Conservation (phyloP, 2,329 filamentous ascomycete species). For the Neonectria ditissima region DNA sequence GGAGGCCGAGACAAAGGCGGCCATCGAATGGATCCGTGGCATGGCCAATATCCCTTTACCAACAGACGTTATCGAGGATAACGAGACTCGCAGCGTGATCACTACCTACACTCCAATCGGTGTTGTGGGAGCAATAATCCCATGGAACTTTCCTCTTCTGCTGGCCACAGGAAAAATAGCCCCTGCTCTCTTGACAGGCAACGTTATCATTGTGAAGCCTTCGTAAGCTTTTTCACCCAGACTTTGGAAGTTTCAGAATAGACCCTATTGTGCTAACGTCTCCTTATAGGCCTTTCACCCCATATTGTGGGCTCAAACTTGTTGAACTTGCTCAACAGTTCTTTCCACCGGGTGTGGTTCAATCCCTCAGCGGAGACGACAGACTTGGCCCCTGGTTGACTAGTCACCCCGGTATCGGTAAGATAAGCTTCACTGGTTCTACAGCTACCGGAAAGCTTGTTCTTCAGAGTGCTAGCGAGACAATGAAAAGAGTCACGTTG, state of each 20-base stretch:
- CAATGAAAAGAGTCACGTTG: constrained; percentile 71
- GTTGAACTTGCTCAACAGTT: constrained; percentile 67
- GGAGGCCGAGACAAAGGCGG: background rate
- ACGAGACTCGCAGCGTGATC: constrained; percentile 43
- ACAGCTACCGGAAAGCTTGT: constrained; percentile 71
- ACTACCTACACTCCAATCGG: constrained; percentile 55
- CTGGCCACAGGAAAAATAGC: constrained; percentile 65
- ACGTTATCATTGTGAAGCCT: constrained; percentile 67
- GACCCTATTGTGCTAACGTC: rapidly evolving
- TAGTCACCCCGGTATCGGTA: constrained; percentile 67
- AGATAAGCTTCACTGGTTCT: constrained; percentile 74
- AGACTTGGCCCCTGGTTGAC: constrained; percentile 70
- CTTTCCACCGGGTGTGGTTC: constrained; percentile 73
- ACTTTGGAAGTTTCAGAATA: background rate
- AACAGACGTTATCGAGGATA: constrained; percentile 55
- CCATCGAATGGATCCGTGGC: background rate
- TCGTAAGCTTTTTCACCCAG: constrained; percentile 46
- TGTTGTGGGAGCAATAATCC: constrained; percentile 60
- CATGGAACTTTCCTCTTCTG: constrained; percentile 68
- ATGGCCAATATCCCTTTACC: constrained; percentile 23
- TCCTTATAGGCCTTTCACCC: constrained; percentile 59
- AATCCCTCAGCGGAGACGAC: constrained; percentile 71
- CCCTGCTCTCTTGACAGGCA: constrained; percentile 67
- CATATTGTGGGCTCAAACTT: constrained; percentile 69
- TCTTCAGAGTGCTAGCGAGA: constrained; percentile 66